These are phyloP conservation scores for Adansonia rubrostipa DNA, from an alignment of 441 rosid species.

Conservation along the genomic window DNA sequence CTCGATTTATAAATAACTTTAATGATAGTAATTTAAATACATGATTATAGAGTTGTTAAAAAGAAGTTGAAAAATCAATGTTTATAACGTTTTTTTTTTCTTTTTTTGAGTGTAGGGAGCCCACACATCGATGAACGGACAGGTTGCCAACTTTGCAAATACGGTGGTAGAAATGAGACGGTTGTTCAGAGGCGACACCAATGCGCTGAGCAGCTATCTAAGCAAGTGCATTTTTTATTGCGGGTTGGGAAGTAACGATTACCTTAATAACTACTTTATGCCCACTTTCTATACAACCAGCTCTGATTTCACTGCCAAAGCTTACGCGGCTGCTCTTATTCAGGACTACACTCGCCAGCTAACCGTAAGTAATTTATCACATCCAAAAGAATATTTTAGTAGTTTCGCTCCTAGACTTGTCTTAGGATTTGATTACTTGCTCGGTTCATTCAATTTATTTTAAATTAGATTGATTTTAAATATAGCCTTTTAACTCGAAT, in stretches of 20 bases:
- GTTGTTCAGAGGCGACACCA: slow-evolving; percentile 65
- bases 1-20: too few species aligned
- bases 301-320: slow-evolving; percentile 51
- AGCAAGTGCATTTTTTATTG: slow-evolving; percentile 72
- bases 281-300: slow-evolving; percentile 67
- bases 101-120: slow-evolving; percentile 51
- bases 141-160: slow-evolving; percentile 47
- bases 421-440: too few species aligned
- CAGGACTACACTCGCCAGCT: slow-evolving; percentile 71
- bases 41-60: not conserved
- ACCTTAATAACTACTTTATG: slow-evolving; percentile 91
- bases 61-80: not conserved
- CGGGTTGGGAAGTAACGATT: slow-evolving; percentile 91
- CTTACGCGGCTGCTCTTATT: slow-evolving; percentile 68
- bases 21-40: not conserved
- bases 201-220: slow-evolving; percentile 52
- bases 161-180: slow-evolving; percentile 60
- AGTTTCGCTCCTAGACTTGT: too few species aligned
- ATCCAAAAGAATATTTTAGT: not conserved
- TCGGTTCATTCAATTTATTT: too few species aligned
- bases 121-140: slow-evolving; percentile 80
- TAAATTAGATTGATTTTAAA: too few species aligned
- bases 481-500: too few species aligned
- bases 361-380: slow-evolving; percentile 31
- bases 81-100: not conserved